Evolutionary conservation across 371 early-diverging fungal species (phyloP), one percentile per base, ranked within the genome.

Genomic region (Rhizopus delemar): DNA sequence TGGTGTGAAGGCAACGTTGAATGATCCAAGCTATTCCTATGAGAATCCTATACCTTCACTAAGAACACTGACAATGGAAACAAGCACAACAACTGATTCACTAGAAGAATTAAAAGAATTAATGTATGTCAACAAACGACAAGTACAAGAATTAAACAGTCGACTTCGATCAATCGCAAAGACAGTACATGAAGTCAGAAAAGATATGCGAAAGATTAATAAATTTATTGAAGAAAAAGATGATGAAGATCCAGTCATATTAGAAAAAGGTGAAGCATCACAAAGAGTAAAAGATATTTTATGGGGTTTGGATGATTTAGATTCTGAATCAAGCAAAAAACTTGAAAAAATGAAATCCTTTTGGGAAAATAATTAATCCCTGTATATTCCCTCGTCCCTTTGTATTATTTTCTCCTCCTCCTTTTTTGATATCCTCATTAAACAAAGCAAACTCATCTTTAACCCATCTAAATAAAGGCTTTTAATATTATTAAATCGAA

Each of bases 241-340:
- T 38, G 78, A 77, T 59, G 81, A 80, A 51, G 81, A 80, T 54
- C 74, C 78, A 3, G 71, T 80, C 9, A 68, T 77, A 8, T 51
- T 80, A 38, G 81, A 80, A 41, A 75, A 74, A 55, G 81, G 81
- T 45, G 81, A 80, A 63, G 81, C 75, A 8, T 66, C 77, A 45
- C 69, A 66, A 60, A 65, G 78, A 41, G 78, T 80, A 43, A 74
- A 77, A 65, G 78, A 77, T 32, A 80, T 80, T 57, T 66, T 80
- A 72, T 80, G 81, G 81, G 81, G 81, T 46, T 60, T 80, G 22
- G 81, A 80, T 63, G 81, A 80, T 58, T 57, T 80, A 35, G 78
- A 80, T 56, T 56, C 41, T 9, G 69, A 67, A 51, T 70, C 69
- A 56, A 70, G 74, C 15, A 69, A 69, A 60, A 68, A 75, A 46